Conservation (phyloP, 202 grass and related monocot genomes). For the Elaeis oleifera region DNA sequence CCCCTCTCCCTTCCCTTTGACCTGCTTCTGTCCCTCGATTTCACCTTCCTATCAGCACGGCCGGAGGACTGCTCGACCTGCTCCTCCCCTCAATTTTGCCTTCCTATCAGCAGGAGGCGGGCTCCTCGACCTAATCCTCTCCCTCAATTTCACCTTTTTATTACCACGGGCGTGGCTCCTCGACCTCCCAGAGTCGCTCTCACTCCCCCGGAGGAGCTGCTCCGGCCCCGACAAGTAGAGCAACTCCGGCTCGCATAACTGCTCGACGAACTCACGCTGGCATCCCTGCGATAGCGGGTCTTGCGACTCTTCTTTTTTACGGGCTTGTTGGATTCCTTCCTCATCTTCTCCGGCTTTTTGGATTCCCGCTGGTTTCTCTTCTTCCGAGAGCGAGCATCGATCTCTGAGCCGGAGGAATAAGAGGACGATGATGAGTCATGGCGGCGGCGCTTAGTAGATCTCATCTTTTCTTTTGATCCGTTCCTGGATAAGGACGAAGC, state of each 20-base stretch:
- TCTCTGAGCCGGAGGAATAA: conserved; percentile 6
- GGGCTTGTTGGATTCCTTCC: background rate
- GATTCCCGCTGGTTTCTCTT: background rate
- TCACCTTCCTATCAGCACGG: conserved; percentile 6
- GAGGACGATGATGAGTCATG: background rate
- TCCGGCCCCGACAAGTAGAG: conserved; percentile 9
- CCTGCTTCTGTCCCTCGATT: conserved; percentile 7
- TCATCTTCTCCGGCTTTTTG: background rate
- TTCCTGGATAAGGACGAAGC: background rate
- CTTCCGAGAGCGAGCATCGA: background rate
- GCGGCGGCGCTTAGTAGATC: conserved; percentile 9
- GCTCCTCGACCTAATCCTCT: background rate
- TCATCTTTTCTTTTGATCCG: background rate
- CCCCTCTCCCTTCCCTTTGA: conserved; percentile 13
- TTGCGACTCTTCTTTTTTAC: background rate
- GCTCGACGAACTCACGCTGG: background rate
- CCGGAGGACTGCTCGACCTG: background rate
- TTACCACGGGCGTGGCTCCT: background rate
- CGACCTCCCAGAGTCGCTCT: background rate
- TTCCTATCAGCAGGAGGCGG: background rate
- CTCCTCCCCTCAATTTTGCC: conserved; percentile 15
- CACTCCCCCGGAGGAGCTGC: background rate
- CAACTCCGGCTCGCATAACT: conserved; percentile 1
- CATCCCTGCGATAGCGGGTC: background rate
- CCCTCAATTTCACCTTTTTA: background rate